Evolutionary conservation across 1,284 basidiomycete species (phyloP).

Genomic region (Sphaerobolus stellatus): DNA sequence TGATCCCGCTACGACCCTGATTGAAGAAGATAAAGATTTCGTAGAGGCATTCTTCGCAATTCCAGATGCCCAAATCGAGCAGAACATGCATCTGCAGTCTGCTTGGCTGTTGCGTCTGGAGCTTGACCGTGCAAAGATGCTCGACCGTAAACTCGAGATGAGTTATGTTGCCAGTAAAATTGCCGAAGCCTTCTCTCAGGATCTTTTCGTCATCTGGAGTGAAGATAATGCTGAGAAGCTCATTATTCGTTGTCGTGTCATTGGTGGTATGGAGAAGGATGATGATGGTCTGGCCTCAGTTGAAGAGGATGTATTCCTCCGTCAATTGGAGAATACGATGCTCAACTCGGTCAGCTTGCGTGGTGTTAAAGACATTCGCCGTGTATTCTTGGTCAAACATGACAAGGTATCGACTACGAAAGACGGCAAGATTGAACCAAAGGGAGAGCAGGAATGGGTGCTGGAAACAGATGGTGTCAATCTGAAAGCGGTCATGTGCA

Average conservation of each 20-base stretch:
- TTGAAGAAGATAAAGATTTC: slow-evolving; percentile 95
- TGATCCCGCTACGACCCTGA: slow-evolving; percentile 87
- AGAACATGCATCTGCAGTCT: slow-evolving; percentile 88
- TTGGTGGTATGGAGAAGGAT: slow-evolving; percentile 88
- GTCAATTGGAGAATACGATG: slow-evolving; percentile 95
- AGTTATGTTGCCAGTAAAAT: slow-evolving; percentile 93
- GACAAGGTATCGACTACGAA: slow-evolving; percentile 73
- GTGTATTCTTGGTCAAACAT: slow-evolving; percentile 92
- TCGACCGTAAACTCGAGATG: slow-evolving; percentile 96
- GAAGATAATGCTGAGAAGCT: slow-evolving; percentile 99
- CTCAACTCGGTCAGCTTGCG: slow-evolving; percentile 94
- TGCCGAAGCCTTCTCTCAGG: slow-evolving; percentile 92
- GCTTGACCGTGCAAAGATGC: slow-evolving; percentile 96
- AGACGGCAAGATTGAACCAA: slow-evolving; percentile 63
- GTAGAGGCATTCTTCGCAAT: slow-evolving; percentile 99
- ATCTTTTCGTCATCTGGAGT: slow-evolving; percentile 97
- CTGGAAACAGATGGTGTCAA: slow-evolving; percentile 98
- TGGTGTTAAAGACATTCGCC: slow-evolving; percentile 88
- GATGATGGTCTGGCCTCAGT: slow-evolving; percentile 74
- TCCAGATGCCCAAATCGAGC: slow-evolving; percentile 94
- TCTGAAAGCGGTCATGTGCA: slow-evolving; percentile 89
- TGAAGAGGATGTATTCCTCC: slow-evolving; percentile 96
- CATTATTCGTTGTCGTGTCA: slow-evolving; percentile 93
- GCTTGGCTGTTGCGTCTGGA: slow-evolving; percentile 98
- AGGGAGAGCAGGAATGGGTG: slow-evolving; percentile 84